Base-by-base conservation (phyloP, 1,284 basidiomycete species). In the Cryptococcus floricola region DNA sequence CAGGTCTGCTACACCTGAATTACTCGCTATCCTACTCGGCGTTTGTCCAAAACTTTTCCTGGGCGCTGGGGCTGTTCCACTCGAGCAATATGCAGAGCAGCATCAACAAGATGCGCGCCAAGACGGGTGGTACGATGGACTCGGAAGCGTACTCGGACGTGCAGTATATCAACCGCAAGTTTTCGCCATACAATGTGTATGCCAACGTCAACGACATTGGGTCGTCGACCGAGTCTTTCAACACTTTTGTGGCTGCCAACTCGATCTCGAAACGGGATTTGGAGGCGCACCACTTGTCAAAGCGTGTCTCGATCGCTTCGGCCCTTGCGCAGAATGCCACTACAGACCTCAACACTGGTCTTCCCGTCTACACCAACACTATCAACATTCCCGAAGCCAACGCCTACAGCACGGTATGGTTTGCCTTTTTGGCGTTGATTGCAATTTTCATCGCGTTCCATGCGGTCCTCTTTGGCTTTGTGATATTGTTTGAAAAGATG, bases 1-100 rank as follows among this genome's bases (percentile, higher is more conserved):
- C 87, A 2, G 87, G 80, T 5, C 81, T 97, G 64, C 82, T 97
- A 58, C 83, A 84, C 62, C 82, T 98, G 67, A 89, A 95, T 74
- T 96, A 91, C 71, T 90, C 95, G 1, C 82, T 84, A 42, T 83
- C 87, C 13, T 96, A 91, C 73, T 81, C 84, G 56, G 81, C 86
- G 18, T 96, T 87, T 67, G 81, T 87, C 1, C 80, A 86, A 64
- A 96, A 96, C 73, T 95, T 96, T 66, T 83, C 86, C 1, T 97
- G 93, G 93, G 82, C 89, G 0, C 76, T 95, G 65, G 90, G 89
- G 0, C 78, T 98, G n/a, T 84, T 97, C 70, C 75, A 83, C 44
- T 80, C 84, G 23, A 78, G 81, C 5, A 73, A 81, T 12, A 81
- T 97, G 50, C 90, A 97, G 72, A 69, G 76, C 34, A 85, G 88